Evolutionary conservation across 176 grass and related monocot genomes (phyloP).

Genomic region (Oryza australiensis): DNA sequence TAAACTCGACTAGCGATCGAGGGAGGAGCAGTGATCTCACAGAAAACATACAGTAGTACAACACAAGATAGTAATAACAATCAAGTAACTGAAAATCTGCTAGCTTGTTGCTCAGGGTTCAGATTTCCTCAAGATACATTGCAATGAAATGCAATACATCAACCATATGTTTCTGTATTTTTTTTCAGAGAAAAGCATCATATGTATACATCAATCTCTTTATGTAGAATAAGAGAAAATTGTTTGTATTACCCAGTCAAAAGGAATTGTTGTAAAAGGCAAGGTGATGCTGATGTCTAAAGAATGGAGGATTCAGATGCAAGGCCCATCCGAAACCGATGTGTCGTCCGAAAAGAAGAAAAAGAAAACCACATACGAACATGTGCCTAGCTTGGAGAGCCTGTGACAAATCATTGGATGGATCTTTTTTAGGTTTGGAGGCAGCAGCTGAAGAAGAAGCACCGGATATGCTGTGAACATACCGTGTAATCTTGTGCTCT

Average conservation of each 20-base stretch:
- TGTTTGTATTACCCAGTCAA: constrained; percentile 14
- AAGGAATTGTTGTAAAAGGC: constrained; percentile 15
- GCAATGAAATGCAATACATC: not conserved
- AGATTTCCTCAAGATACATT: not conserved
- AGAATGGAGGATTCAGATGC: constrained; percentile 5
- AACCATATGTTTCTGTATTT: not conserved
- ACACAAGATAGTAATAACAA: not conserved
- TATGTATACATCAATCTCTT: not conserved
- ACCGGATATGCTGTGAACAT: constrained; percentile 31
- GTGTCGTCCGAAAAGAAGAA: not conserved
- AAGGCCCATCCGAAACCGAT: not conserved
- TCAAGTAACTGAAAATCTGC: not conserved
- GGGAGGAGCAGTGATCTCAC: too few species aligned
- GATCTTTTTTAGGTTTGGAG: not conserved
- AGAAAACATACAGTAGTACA: too few species aligned
- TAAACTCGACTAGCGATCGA: too few species aligned
- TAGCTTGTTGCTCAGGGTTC: not conserved
- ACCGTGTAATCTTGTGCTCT: not conserved
- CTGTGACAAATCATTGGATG: not conserved
- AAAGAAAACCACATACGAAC: not conserved
- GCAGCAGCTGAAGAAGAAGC: not conserved
- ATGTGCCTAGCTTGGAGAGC: not conserved
- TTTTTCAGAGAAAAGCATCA: not conserved
- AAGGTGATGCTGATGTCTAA: not conserved
- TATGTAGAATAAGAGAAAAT: not conserved